Evolutionary conservation across 1,284 basidiomycete species (phyloP), one percentile per base, ranked within the genome.

Genomic region (Cyathus olla): DNA sequence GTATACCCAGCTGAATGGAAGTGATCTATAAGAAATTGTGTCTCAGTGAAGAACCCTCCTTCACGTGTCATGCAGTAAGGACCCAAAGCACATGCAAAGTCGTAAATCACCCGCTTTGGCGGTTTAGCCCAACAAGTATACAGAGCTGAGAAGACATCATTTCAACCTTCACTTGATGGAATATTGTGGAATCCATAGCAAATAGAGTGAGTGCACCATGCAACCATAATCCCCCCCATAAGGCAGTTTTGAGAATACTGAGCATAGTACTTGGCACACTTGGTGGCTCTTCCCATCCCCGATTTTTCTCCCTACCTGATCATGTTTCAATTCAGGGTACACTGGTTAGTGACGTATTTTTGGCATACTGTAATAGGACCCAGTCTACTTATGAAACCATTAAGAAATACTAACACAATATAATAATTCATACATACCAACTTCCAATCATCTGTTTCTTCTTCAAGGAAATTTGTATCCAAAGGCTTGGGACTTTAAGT

Each of bases 141-240:
- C n/a, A n/a, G n/a, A n/a, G n/a, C n/a, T n/a, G n/a, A n/a, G n/a
- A n/a, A n/a, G n/a, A n/a, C n/a, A n/a, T n/a, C n/a, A n/a, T n/a
- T n/a, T n/a, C n/a, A n/a, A n/a, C n/a, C n/a, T n/a, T n/a, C n/a
- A n/a, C n/a, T n/a, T n/a, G n/a, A n/a, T n/a, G n/a, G n/a, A n/a
- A n/a, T n/a, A n/a, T n/a, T n/a, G n/a, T n/a, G n/a, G n/a, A n/a
- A n/a, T n/a, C n/a, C n/a, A n/a, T n/a, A 77, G 66, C 79, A 80
- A 15, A 81, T 67, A 47, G 73, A 74, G 62, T 80, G 77, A 0
- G 66, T 71, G 60, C 76, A 79, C 79, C 79, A 79, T 0, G 69
- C 69, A 11, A 66, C 69, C 71, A 79, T 76, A 10, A 78, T 70
- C 0, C 77, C 77, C 3, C 76, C 75, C 1, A 75, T 78, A 1